These are phyloP conservation scores for Monosporozyma siamensis DNA, from an alignment of 805 yeast genomes.

Conservation along the genomic window DNA sequence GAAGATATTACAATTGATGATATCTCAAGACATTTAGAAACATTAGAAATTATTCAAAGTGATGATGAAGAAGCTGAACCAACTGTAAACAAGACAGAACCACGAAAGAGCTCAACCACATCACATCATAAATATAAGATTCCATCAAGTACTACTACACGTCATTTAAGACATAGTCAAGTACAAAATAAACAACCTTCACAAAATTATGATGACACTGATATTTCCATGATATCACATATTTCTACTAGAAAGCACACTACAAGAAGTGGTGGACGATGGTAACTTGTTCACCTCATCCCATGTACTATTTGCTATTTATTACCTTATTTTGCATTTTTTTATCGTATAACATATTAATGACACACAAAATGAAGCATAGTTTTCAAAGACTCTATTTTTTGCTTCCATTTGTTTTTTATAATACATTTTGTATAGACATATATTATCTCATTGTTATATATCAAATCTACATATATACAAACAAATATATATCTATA, in stretches of 20 bases:
- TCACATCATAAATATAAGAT: conserved; percentile 19
- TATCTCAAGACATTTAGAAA: conserved; percentile 30
- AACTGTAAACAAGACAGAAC: background rate
- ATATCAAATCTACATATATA: background rate
- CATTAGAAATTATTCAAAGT: conserved; percentile 25
- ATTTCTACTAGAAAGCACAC: conserved; percentile 23
- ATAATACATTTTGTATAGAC: background rate
- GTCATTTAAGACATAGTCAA: conserved; percentile 17
- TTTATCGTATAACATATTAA: no score
- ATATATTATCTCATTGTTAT: background rate
- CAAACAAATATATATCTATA: background rate
- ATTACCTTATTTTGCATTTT: conserved; percentile 15
- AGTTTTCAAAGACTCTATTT: background rate
- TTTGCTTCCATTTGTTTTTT: background rate
- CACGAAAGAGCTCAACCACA: conserved; percentile 4
- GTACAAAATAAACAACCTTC: conserved; percentile 9
- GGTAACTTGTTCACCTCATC: conserved; percentile 14
- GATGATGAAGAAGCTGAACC: conserved; percentile 5
- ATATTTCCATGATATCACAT: conserved; percentile 32
- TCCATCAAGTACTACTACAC: conserved; percentile 23
- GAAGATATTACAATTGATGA: conserved; percentile 33
- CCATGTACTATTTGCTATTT: background rate
- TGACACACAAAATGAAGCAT: no score
- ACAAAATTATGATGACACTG: conserved; percentile 20
- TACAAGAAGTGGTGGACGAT: conserved; percentile 28